phyloP scores from a whole-genome alignment of 441 rosid species.

The Omphalea diandra region DNA sequence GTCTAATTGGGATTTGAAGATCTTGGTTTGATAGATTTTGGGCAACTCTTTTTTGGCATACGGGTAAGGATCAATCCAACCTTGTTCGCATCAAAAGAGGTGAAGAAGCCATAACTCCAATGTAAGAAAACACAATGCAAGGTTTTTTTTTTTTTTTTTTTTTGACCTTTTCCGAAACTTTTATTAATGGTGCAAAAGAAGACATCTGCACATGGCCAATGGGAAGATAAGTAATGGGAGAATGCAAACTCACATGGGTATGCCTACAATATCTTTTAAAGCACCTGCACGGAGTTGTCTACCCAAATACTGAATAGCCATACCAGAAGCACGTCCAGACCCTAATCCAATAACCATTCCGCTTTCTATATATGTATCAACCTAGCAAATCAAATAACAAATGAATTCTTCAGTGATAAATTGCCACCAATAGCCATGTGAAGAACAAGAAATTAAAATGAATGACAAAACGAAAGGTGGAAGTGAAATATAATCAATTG shows the following conservation, averaged over 20 bases:
- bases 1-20: no score
- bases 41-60: no score
- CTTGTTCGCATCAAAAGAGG: no score
- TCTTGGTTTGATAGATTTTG: no score
- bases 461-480: background rate
- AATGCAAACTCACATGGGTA: slow-evolving; percentile 64
- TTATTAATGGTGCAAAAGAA: no score
- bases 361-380: slow-evolving; percentile 53
- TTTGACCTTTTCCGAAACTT: no score
- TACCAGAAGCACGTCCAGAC: slow-evolving; percentile 73
- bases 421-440: slow-evolving; percentile 4
- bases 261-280: slow-evolving; percentile 52
- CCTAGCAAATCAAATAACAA: slow-evolving; percentile 36
- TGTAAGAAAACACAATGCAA: background rate
- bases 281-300: slow-evolving; percentile 62
- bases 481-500: background rate
- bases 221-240: background rate
- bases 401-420: slow-evolving; percentile 3
- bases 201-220: no score
- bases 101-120: background rate
- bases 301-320: no score
- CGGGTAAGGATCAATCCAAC: no score
- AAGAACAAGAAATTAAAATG: background rate
- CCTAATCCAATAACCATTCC: slow-evolving; percentile 90
- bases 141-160: no score